Evolutionary conservation across 345 rosid species (phyloP).

Genomic region (Euphorbia peplus): DNA sequence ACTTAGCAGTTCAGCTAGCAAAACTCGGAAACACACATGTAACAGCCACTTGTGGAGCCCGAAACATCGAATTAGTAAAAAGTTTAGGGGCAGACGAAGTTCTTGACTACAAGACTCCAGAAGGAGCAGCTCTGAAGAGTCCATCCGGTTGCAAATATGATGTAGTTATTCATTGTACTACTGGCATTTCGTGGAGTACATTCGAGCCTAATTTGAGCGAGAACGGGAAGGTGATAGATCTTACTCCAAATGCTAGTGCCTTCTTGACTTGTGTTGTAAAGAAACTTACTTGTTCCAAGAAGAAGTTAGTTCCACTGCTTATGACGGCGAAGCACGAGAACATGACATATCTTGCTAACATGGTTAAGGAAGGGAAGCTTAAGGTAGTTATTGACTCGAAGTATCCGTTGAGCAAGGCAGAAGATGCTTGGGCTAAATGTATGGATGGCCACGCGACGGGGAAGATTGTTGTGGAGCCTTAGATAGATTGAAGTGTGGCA

Average conservation of each 20-base stretch:
- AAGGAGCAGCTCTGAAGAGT: constrained; percentile 26
- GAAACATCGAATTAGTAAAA: not conserved
- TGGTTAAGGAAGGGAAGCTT: constrained; percentile 18
- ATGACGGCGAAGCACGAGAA: not conserved
- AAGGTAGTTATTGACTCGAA: constrained; percentile 24
- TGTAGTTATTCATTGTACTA: constrained; percentile 26
- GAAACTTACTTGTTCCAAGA: constrained; percentile 23
- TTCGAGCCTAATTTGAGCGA: constrained; percentile 27
- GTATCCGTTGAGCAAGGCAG: constrained; percentile 22
- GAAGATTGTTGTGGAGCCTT: constrained; percentile 25
- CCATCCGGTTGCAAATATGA: constrained; percentile 31
- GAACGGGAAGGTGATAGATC: constrained; percentile 27
- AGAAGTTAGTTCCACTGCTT: constrained; percentile 20
- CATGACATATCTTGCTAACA: constrained; percentile 10
- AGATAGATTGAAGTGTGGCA: not conserved
- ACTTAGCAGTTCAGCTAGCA: constrained; percentile 27
- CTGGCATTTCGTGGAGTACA: constrained; percentile 21
- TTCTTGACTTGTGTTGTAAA: constrained; percentile 14
- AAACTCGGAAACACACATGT: constrained; percentile 27
- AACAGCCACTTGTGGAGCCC: constrained; percentile 29
- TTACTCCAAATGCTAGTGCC: constrained; percentile 18
- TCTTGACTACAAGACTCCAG: constrained; percentile 1
- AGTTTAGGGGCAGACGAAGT: not conserved
- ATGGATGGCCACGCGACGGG: constrained; percentile 32
- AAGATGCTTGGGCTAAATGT: constrained; percentile 31